phyloP scores from a whole-genome alignment of 768 basidiomycete genomes.

The Podaxis pistillaris region DNA sequence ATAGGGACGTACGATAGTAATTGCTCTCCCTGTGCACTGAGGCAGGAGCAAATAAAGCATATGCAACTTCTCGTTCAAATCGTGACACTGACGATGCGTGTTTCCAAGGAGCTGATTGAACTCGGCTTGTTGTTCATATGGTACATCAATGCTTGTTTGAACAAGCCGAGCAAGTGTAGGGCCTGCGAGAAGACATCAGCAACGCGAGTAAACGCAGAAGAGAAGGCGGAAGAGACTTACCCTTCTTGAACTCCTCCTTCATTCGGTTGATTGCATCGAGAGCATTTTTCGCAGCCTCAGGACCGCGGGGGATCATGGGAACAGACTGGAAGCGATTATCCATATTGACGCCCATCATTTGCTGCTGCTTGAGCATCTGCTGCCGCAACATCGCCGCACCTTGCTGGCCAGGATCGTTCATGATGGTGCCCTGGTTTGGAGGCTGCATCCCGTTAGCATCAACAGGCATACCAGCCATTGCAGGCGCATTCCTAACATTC shows the following conservation, averaged over 20 bases:
- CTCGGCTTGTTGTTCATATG: conserved; percentile 52
- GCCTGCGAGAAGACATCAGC: conserved; percentile 7
- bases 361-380: conserved; percentile 15
- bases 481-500: conserved; percentile 16
- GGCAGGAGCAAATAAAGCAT: conserved; percentile 45
- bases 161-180: not conserved
- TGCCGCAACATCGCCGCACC: not conserved
- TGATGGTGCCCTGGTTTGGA: conserved; percentile 10
- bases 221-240: conserved; percentile 18
- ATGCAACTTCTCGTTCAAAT: conserved; percentile 51
- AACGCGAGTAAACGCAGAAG: conserved; percentile 1
- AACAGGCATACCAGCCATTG: conserved; percentile 11
- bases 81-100: conserved; percentile 39
- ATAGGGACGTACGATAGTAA: conserved; percentile 49
- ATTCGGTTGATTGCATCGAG: conserved; percentile 8
- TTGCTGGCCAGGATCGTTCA: conserved; percentile 12
- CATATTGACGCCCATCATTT: conserved; percentile 6
- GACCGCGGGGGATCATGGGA: not conserved
- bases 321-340: not conserved
- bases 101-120: conserved; percentile 52
- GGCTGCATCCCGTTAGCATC: conserved; percentile 16
- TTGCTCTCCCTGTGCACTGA: conserved; percentile 44
- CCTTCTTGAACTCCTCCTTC: conserved; percentile 13
- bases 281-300: conserved; percentile 7
- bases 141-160: conserved; percentile 31